Base-by-base conservation (phyloP, 257 asterid species). In the Primulina tabacum region DNA sequence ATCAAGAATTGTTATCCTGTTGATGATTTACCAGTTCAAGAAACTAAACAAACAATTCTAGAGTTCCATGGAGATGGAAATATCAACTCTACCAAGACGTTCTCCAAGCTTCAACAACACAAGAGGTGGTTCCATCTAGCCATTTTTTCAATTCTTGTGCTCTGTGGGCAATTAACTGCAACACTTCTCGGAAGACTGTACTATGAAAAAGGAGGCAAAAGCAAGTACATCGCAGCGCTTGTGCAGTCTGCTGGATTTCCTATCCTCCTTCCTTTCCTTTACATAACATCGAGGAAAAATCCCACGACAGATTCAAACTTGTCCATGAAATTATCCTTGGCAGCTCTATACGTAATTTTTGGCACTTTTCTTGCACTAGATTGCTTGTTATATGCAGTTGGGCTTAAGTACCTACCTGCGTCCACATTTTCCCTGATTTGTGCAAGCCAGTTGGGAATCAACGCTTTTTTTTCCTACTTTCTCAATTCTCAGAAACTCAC, bases 181-280 rank as follows among this genome's bases (percentile, higher is more conserved):
- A 71, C 89, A 2, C 78, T 86, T 14, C 73, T 86, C 0, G 76
- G 86, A 0, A 55, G 85, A 64, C 62, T 81, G 28, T 84, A 84
- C 73, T 87, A 62, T 16, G 81, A 74, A 33, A 79, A 81, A 28
- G 90, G 90, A 8, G 88, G 92, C 17, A 75, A 77, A 11, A 77
- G 79, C 81, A 84, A 78, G 73, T 82, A 82, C 77, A 52, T 84
- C 43, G 78, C 69, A 18, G 68, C 86, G 14, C 73, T 84, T 5
- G 73, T 75, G 14, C 89, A 86, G 66, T 60, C 68, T 6, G 72
- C 62, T 2, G 85, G 89, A 12, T 86, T 84, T 5, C 92, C 86
- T 2, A 18, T 77, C 7, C 76, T 84, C 33, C 55, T 84, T 20
- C 94, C 88, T 9, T 33, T 81, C 14, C 61, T 80, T 21, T 62